A percentile compares a stretch with the other conserved stretches of the same genome.
Conservation (phyloP, 2,329 filamentous ascomycete genomes). For the Aureobasidium subglaciale region DNA sequence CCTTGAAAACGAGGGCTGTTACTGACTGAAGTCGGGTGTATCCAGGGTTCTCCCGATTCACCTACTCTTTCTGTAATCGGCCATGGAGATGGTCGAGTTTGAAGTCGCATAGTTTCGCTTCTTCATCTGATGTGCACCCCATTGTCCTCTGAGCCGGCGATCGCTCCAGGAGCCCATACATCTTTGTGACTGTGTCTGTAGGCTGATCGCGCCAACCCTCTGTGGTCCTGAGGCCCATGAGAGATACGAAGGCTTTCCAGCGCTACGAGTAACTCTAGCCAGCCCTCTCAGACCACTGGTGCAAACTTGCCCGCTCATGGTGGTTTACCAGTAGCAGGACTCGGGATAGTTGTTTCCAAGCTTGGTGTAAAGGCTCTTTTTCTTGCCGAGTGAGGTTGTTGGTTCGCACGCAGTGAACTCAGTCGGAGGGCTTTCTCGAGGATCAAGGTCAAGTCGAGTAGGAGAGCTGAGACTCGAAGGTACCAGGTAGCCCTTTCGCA, state of each 20-base stretch:
- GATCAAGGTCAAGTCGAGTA: background rate
- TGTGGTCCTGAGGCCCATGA: background rate
- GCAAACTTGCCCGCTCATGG: conserved; percentile 9
- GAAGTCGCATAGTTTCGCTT: conserved; percentile 1
- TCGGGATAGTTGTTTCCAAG: background rate
- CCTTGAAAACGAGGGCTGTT: conserved; percentile 12
- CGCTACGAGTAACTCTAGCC: background rate
- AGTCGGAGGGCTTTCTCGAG: no score
- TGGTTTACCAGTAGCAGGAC: background rate
- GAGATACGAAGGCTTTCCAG: background rate
- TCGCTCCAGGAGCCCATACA: conserved; percentile 13
- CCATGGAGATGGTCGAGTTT: conserved; percentile 24
- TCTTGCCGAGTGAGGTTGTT: background rate
- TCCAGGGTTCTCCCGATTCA: conserved; percentile 13
- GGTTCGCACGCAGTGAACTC: no score
- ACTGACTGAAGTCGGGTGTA: background rate
- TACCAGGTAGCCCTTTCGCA: background rate
- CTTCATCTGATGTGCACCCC: background rate
- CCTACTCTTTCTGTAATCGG: conserved; percentile 23
- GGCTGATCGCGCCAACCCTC: background rate
- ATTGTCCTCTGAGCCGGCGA: background rate
- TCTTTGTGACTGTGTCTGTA: conserved; percentile 1
- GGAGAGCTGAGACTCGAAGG: background rate
- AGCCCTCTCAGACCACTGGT: background rate
- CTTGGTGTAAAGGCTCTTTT: background rate